Evolutionary conservation across 495 filamentous ascomycete genomes (phyloP).

Genomic region (Hyaloscypha finlandica): DNA sequence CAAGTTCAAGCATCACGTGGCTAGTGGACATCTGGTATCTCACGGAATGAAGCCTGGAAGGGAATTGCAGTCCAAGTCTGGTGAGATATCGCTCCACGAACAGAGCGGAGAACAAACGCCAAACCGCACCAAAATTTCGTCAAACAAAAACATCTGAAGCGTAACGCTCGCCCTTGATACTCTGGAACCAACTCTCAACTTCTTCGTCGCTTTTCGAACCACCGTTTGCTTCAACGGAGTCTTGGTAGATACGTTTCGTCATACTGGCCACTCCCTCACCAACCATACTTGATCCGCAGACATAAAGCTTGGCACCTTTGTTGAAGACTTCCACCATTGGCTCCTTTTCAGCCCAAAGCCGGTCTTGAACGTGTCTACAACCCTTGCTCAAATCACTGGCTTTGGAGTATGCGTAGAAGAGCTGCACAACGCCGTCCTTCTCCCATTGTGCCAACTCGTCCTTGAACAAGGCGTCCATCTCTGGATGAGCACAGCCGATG

Average conservation of each 20-base stretch:
- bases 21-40: no score
- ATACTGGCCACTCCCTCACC: slow-evolving; percentile 59
- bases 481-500: slow-evolving; percentile 60
- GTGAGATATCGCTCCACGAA: no score
- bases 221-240: slow-evolving; percentile 38
- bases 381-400: slow-evolving; percentile 39
- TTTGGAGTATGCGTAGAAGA: slow-evolving; percentile 59
- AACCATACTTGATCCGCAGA: slow-evolving; percentile 65
- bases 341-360: slow-evolving; percentile 52
- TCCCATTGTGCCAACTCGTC: slow-evolving; percentile 63
- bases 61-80: no score
- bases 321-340: slow-evolving; percentile 57
- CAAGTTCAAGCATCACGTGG: no score
- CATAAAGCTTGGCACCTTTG: slow-evolving; percentile 61
- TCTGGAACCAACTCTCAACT: slow-evolving; percentile 56
- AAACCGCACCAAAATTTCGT: neutral
- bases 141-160: slow-evolving; percentile 22
- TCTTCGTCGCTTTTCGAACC: slow-evolving; percentile 44
- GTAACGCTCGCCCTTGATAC: slow-evolving; percentile 36
- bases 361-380: slow-evolving; percentile 63
- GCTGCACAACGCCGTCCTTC: slow-evolving; percentile 54
- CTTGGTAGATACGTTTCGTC: slow-evolving; percentile 49
- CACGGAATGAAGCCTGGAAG: no score
- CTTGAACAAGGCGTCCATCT: slow-evolving; percentile 60
- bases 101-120: no score